Conservation (phyloP, 495 filamentous ascomycete species). For the Trichoderma virens region DNA sequence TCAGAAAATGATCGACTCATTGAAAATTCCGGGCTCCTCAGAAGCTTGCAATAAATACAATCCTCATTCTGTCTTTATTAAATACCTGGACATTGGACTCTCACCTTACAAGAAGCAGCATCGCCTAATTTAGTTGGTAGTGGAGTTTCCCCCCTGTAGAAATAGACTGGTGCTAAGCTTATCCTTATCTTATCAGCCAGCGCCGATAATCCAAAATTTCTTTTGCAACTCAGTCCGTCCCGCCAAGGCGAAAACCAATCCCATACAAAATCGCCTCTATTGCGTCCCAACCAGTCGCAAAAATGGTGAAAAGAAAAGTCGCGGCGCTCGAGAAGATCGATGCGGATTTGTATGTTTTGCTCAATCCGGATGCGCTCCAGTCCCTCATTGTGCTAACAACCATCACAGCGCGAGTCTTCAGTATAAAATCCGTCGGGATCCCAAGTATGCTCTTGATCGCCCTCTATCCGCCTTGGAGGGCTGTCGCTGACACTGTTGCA, state of each 20-base stretch:
- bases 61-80: too few species aligned
- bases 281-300: constrained; percentile 14
- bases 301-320: constrained; percentile 77
- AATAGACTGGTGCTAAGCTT: not conserved
- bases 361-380: not conserved
- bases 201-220: constrained; percentile 4
- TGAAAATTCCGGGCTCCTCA: too few species aligned
- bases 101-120: too few species aligned
- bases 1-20: too few species aligned
- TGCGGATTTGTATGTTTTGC: constrained; percentile 60
- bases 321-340: constrained; percentile 92
- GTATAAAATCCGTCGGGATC: constrained; percentile 81
- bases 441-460: constrained; percentile 39
- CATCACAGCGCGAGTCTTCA: constrained; percentile 65
- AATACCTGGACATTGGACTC: too few species aligned
- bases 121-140: too few species aligned
- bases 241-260: not conserved
- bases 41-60: too few species aligned
- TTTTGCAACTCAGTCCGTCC: not conserved
- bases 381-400: constrained; percentile 13
- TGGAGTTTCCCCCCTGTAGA: too few species aligned
- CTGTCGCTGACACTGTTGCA: constrained; percentile 18
- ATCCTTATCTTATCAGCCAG: not conserved
- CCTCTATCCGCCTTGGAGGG: constrained; percentile 9
- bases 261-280: not conserved